phyloP scores from a whole-genome alignment of 257 asterid genomes.

The Hygrophila difformis region DNA sequence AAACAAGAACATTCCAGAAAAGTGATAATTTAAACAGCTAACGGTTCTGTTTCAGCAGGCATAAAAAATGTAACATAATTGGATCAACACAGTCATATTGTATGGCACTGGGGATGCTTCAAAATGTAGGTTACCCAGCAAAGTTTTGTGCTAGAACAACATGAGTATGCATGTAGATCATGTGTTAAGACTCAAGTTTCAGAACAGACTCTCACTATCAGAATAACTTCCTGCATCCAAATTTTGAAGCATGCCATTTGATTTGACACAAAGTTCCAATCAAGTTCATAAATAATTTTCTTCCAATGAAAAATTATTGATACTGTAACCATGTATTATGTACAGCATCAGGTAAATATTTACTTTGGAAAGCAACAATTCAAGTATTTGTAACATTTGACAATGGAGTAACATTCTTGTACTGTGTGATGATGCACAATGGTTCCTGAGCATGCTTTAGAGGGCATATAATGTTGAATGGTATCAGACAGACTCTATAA shows the following conservation, averaged over 20 bases:
- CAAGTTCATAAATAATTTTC: neutral
- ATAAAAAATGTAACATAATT: neutral
- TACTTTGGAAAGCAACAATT: neutral
- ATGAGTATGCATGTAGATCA: slow-evolving; percentile 1
- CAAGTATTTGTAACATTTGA: neutral
- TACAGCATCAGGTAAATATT: neutral
- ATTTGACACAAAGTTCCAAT: slow-evolving; percentile 2
- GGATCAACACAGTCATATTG: neutral
- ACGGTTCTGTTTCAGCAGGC: slow-evolving; percentile 12
- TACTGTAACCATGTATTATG: neutral
- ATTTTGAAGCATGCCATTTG: neutral
- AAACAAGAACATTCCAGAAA: slow-evolving; percentile 2
- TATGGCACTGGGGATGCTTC: slow-evolving; percentile 4
- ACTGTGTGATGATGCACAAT: too few relatives aligned
- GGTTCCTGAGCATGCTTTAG: too few relatives aligned
- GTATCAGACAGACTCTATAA: too few relatives aligned
- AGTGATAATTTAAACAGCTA: neutral
- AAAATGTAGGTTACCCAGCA: neutral
- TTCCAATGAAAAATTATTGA: neutral
- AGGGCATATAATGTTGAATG: too few relatives aligned
- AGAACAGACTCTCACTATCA: neutral
- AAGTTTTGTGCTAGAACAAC: neutral
- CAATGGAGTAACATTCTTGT: too few relatives aligned
- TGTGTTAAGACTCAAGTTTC: neutral
- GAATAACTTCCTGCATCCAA: neutral